Percentiles rank a stretch among this genome's conserved stretches.
These are phyloP conservation scores for Fraxinus dipetala DNA, from an alignment of 305 asterid species.

Conservation along the genomic window DNA sequence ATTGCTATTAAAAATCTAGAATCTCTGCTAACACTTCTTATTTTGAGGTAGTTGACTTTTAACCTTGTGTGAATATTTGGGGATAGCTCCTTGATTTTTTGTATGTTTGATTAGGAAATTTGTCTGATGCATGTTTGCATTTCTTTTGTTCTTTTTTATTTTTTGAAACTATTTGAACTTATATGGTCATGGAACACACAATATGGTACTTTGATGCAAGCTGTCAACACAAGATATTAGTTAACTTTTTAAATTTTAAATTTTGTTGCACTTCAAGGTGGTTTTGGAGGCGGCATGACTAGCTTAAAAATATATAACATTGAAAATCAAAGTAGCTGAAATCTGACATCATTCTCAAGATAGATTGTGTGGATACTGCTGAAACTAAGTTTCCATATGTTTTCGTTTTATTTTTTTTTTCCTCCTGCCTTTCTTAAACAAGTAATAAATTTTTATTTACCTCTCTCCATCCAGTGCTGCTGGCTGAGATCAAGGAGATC, in stretches of 20 bases:
- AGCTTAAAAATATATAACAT: neutral
- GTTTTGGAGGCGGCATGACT: slow-evolving; percentile 12
- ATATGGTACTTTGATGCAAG: neutral
- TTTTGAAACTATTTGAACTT: slow-evolving; percentile 5
- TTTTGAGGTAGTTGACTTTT: neutral
- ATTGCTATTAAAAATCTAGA: neutral
- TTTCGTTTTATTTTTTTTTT: too few relatives aligned
- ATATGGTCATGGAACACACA: neutral
- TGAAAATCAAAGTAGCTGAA: slow-evolving; percentile 18
- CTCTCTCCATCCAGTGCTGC: slow-evolving; percentile 50
- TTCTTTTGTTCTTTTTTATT: neutral
- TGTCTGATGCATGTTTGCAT: neutral
- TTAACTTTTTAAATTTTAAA: slow-evolving; percentile 11
- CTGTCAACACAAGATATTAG: neutral
- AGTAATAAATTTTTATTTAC: slow-evolving; percentile 20
- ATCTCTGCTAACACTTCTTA: neutral
- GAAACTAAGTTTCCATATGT: neutral
- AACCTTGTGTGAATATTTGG: neutral
- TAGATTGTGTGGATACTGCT: neutral
- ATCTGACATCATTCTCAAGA: slow-evolving; percentile 12
- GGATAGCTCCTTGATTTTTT: slow-evolving; percentile 1
- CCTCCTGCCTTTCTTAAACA: neutral
- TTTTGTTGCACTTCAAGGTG: slow-evolving; percentile 7
- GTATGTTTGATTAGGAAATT: slow-evolving; percentile 8
- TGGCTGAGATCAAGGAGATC: slow-evolving; percentile 79